Percentiles rank a stretch among this genome's conserved stretches.
Conservation (phyloP, 306 rosid genomes). For the Vicia sativa region DNA sequence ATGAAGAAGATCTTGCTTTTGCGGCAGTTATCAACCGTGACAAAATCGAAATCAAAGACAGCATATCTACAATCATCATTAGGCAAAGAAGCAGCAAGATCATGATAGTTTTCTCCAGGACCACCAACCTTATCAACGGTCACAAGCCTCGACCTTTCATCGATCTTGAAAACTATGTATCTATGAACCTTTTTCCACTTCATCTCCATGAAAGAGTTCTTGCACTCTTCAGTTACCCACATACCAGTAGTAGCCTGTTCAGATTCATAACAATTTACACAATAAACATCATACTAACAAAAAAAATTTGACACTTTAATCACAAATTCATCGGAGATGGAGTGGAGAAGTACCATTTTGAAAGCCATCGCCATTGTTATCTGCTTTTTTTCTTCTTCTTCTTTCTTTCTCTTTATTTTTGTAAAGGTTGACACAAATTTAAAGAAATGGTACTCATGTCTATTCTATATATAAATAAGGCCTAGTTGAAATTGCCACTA, state of each 20-base stretch:
- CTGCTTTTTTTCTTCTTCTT: not conserved
- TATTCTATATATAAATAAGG: constrained; percentile 35
- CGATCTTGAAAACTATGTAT: constrained; percentile 96
- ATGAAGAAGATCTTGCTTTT: constrained; percentile 99
- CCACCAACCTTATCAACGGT: constrained; percentile 96
- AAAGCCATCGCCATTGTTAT: constrained; percentile 98
- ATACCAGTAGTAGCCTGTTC: constrained; percentile 96
- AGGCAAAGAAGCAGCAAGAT: constrained; percentile 87
- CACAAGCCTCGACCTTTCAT: constrained; percentile 78
- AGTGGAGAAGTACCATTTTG: constrained; percentile 73
- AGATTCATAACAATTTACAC: not conserved
- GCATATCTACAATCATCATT: constrained; percentile 92
- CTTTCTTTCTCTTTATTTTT: not conserved
- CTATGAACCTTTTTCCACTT: constrained; percentile 96
- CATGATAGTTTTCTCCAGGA: constrained; percentile 79
- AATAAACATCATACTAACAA: not conserved
- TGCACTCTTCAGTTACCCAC: constrained; percentile 99
- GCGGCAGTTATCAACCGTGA: constrained; percentile 94
- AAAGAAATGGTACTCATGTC: constrained; percentile 25
- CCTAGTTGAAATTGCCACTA: constrained; percentile 5
- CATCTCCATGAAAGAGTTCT: constrained; percentile 97
- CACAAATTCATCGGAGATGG: not conserved
- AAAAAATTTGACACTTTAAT: not conserved
- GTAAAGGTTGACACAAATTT: constrained; percentile 17
- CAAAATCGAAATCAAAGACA: constrained; percentile 95